Conservation (phyloP, 331 rosid species). For the Saraca asoca region DNA sequence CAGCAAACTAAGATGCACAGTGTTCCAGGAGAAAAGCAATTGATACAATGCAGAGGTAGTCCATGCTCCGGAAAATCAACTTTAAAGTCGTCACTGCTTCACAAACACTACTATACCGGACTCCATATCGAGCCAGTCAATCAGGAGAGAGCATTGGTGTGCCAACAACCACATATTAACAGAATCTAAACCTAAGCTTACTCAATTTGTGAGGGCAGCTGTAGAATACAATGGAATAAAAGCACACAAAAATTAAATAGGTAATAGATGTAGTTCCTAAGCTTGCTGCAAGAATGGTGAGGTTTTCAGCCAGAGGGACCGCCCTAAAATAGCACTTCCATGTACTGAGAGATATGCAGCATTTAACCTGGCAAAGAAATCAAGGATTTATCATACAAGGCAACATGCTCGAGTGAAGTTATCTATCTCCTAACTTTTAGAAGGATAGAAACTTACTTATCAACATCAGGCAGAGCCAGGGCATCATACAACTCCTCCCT, state of each 20-base stretch:
- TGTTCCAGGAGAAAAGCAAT: too few species aligned
- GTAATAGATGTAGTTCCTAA: slow-evolving; percentile 34
- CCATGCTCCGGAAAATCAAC: too few species aligned
- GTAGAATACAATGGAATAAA: slow-evolving; percentile 4
- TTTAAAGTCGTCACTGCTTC: too few species aligned
- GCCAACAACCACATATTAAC: slow-evolving; percentile 12
- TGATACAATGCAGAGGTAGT: too few species aligned
- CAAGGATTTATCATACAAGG: slow-evolving; percentile 17
- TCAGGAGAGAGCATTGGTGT: not conserved
- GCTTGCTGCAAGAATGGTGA: slow-evolving; percentile 59
- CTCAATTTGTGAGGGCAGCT: not conserved
- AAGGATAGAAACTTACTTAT: slow-evolving; percentile 44
- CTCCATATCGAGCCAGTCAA: slow-evolving; percentile 16
- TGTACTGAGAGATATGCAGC: slow-evolving; percentile 76
- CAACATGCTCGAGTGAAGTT: not conserved
- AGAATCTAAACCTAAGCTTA: slow-evolving; percentile 20
- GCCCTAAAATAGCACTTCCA: slow-evolving; percentile 60
- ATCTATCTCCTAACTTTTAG: slow-evolving; percentile 1
- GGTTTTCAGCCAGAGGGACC: slow-evolving; percentile 62
- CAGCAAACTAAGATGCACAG: too few species aligned
- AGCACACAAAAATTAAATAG: not conserved
- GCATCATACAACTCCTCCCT: slow-evolving; percentile 78
- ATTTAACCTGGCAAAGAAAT: slow-evolving; percentile 62
- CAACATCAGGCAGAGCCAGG: slow-evolving; percentile 79
- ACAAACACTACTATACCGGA: not conserved